Conservation (phyloP, 768 basidiomycete species). For the Xerocomus spinulosus region DNA sequence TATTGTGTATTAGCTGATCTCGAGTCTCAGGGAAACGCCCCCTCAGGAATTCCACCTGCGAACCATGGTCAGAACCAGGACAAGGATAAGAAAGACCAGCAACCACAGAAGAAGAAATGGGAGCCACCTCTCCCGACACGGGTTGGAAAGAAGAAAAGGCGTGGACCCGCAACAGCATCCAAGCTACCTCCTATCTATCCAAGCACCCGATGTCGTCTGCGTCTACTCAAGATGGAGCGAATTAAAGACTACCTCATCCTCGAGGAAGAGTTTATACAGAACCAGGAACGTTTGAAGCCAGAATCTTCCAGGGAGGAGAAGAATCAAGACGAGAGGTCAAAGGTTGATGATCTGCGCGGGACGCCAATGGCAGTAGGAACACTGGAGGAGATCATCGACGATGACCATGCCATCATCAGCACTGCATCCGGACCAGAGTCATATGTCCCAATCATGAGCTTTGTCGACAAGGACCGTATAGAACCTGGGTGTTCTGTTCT, state of each 20-base stretch:
- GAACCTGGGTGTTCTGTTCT: slow-evolving; percentile 96
- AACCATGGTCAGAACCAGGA: slow-evolving; percentile 48
- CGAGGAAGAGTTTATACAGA: slow-evolving; percentile 92
- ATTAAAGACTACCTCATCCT: slow-evolving; percentile 97
- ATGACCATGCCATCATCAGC: slow-evolving; percentile 98
- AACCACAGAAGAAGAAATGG: slow-evolving; percentile 86
- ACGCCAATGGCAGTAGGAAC: slow-evolving; percentile 98
- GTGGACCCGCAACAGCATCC: slow-evolving; percentile 85
- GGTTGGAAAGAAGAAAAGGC: slow-evolving; percentile 92
- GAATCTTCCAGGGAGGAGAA: slow-evolving; percentile 88
- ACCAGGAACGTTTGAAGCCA: slow-evolving; percentile 87
- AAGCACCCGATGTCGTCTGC: slow-evolving; percentile 91
- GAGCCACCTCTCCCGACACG: slow-evolving; percentile 96
- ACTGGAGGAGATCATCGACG: slow-evolving; percentile 96
- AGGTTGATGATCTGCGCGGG: slow-evolving; percentile 91
- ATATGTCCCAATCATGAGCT: slow-evolving; percentile 96
- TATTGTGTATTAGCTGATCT: slow-evolving; percentile 3
- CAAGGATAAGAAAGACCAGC: slow-evolving; percentile 37
- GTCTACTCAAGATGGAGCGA: slow-evolving; percentile 93
- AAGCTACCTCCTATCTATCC: slow-evolving; percentile 93
- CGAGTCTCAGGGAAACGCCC: slow-evolving; percentile 62
- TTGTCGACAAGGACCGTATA: slow-evolving; percentile 95
- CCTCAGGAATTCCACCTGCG: slow-evolving; percentile 50
- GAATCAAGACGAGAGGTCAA: slow-evolving; percentile 90
- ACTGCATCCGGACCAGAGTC: slow-evolving; percentile 92